A percentile compares a stretch with the other conserved stretches of the same genome.
These are phyloP conservation scores for Huntiella omanensis DNA, from an alignment of 2,329 filamentous ascomycete species.

Conservation along the genomic window DNA sequence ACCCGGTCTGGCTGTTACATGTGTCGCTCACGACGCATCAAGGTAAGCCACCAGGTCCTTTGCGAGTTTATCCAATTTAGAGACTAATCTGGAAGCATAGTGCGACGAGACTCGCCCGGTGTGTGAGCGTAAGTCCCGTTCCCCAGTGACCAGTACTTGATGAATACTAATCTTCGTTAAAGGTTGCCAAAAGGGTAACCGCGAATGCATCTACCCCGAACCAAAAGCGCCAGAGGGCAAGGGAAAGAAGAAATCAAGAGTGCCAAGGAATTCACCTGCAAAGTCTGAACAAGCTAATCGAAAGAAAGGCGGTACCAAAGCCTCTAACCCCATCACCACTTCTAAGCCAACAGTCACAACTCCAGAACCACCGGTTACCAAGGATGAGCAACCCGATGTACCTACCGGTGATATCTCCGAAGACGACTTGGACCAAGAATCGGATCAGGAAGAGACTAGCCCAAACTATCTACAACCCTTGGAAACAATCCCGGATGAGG, in stretches of 20 bases:
- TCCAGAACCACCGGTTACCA: background rate
- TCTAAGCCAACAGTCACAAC: background rate
- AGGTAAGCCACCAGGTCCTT: conserved; percentile 26
- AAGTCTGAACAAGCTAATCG: conserved; percentile 14
- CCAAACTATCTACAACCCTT: conserved; percentile 15
- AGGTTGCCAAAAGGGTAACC: conserved; percentile 82
- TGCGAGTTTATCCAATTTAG: too few species aligned
- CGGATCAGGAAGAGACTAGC: too few species aligned
- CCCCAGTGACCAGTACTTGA: background rate
- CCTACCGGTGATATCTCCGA: too few species aligned
- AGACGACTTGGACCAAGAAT: too few species aligned
- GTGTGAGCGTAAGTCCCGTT: conserved; percentile 48
- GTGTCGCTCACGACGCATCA: conserved; percentile 75
- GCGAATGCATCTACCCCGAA: conserved; percentile 82
- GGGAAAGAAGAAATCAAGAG: conserved; percentile 14
- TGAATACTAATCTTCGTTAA: background rate
- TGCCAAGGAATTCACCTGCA: too few species aligned
- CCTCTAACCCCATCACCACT: background rate
- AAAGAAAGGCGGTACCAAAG: conserved; percentile 18
- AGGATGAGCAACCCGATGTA: too few species aligned
- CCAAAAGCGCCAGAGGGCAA: conserved; percentile 28
- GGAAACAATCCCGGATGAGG: conserved; percentile 35
- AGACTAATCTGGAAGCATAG: conserved; percentile 26
- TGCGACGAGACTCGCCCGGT: conserved; percentile 79
- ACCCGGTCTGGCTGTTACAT: conserved; percentile 89